Base-by-base conservation (phyloP, 176 grass and related monocot species). In the Phoenix roebelenii region DNA sequence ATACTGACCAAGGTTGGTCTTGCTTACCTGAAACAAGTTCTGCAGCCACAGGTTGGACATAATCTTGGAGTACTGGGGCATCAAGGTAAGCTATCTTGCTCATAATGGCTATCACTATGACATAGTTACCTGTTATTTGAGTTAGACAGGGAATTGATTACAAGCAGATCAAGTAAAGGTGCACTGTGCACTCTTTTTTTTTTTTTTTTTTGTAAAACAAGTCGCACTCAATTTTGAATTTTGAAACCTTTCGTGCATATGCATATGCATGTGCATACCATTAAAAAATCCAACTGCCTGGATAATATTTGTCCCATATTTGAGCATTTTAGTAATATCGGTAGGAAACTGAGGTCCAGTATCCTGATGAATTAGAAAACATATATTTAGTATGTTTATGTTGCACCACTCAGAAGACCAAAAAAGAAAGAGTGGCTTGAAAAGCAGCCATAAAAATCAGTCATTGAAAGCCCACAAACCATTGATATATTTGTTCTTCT, bases 281-380 rank as follows among this genome's bases (percentile, higher is more conserved):
- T 71, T 85, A 74, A 98, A 98, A 79, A 89, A 85, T 72, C 93
- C 93, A 76, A 85, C 70, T 50, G 84, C 84, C 73, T 98, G 93
- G 71, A 98, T 81, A 35, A 98, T 92, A 65, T 98, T 98, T 51
- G 93, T 86, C 35, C 93, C 93, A 22, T 92, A 98, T 74, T 98
- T 98, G 49, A 98, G 88, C 93, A 98, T 89, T 74, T 71, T 92
- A 4, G 93, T 98, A 64, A 98, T 91, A 88, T 98, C 93, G 20
- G 82, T 77, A 16, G 93, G 93, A 22, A 98, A 79, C 66, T 85
- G 93, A 61, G 93, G 82, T 64, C 93, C 93, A 24, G 70, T 64
- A 68, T 92, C 93, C 93, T 98, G 78, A 63, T 65, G 65, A 25
- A 67, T 44, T 62, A 51, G 55, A 15, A 48, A 59, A 75, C 54